Conservation (phyloP, 1,284 basidiomycete genomes). For the Ustilago vetiveriae region DNA sequence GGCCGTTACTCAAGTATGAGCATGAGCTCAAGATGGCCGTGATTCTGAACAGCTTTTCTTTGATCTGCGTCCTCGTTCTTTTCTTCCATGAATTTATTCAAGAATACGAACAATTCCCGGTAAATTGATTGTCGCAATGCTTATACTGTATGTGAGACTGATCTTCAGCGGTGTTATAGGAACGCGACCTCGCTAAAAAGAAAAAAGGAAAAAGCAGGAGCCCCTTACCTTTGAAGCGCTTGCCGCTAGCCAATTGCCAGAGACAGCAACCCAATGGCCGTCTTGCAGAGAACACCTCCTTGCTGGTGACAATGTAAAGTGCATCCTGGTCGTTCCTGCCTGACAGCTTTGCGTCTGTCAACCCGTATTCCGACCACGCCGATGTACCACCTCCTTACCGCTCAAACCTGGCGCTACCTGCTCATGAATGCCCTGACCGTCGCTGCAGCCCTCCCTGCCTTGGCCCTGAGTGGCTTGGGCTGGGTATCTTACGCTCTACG, state of each 20-base stretch:
- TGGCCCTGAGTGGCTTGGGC: background rate
- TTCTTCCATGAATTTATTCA: too few relatives aligned
- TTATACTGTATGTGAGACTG: too few relatives aligned
- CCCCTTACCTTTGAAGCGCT: constrained; percentile 1
- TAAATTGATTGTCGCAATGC: too few relatives aligned
- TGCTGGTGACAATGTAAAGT: background rate
- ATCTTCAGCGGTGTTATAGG: too few relatives aligned
- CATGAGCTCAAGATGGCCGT: too few relatives aligned
- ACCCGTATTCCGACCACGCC: background rate
- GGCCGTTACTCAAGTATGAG: too few relatives aligned
- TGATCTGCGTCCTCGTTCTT: too few relatives aligned
- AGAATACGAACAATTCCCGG: too few relatives aligned
- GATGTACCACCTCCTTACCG: constrained; percentile 6
- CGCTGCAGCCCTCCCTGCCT: background rate
- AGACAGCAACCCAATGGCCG: background rate
- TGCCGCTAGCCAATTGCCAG: background rate
- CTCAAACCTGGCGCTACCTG: constrained; percentile 5
- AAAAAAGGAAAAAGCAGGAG: background rate
- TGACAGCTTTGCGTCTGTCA: too few relatives aligned
- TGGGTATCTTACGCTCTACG: background rate
- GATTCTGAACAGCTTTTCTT: too few relatives aligned
- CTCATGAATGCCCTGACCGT: background rate
- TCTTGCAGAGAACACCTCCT: background rate
- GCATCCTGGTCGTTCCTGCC: background rate
- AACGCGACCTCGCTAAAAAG: background rate